Base-by-base conservation (phyloP, 2,329 filamentous ascomycete species). In the Stagonosporopsis tanaceti region DNA sequence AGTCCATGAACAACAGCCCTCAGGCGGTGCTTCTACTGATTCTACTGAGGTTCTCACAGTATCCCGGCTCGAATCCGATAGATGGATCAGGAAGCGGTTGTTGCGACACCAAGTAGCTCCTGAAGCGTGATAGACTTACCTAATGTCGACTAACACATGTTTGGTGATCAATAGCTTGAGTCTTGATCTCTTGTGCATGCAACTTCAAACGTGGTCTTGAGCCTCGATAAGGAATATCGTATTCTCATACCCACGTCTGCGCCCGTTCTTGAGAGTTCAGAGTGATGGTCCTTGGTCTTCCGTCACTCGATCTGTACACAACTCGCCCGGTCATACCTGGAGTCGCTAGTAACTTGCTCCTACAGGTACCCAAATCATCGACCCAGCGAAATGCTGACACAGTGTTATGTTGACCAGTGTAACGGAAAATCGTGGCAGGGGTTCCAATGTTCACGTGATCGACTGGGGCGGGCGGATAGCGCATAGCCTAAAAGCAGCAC, bases 401-500 rank as follows among this genome's bases (percentile, higher is more conserved):
- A 20, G 20, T 20, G 20, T 20, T 20, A 20, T 20, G 20, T 20
- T 20, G 20, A 20, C 20, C 20, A 20, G 20, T 20, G 2, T 20
- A 20, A 20, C 20, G 20, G 3, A 20, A 20, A 20, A 20, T 20
- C 20, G 20, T 20, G 20, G 20, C 20, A 20, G 20, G 17, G 17
- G 37, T 39, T 39, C 17, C 12, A 12, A 20, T 27, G 14, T 4
- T 20, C 39, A 41, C 30, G 38, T 50, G 28, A 35, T 34, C 14
- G 14, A n/a, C 32, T 14, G 12, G 32, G 32, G 32, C 15, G 32
- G 32, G 32, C 32, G 15, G 14, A n/a, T 34, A 34, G 32, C 47
- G 28, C 37, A 34, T 38, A 42, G 40, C 14, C 47, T 50, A 51
- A 44, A 27, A 38, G 6, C 22, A 20, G 47, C 50, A 40, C 50